Evolutionary conservation across 2,329 filamentous ascomycete species (phyloP), one percentile per base, ranked within the genome.

Genomic region (Cladosporium sp.): DNA sequence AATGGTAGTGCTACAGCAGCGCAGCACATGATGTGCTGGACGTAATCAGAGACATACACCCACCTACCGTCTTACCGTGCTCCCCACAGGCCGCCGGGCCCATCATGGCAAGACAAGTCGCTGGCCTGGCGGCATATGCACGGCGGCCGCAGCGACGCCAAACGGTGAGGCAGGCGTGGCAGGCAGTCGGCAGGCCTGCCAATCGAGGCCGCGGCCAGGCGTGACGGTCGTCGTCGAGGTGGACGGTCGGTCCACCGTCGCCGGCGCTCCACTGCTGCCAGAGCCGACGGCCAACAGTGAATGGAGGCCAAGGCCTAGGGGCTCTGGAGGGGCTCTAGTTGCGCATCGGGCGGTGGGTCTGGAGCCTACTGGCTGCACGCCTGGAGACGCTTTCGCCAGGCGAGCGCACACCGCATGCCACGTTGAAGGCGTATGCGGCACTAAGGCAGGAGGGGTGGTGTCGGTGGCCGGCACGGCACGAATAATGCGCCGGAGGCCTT

Each of bases 321-420:
- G 22, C 22, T 28, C 22, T 28, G 22, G 6, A 14, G 35, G 16
- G 35, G 35, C 16, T 35, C 35, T 38, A 50, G 40, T 43, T 50
- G 38, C 46, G 51, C 55, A 55, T 57, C 56, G 56, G 45, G 32
- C 35, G 19, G 35, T 56, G 58, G 43, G 53, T 56, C 33, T 46
- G 32, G n/a, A 49, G 57, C 59, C 59, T 59, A 59, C 56, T 61
- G 58, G 57, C 55, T 56, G 48, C 52, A 43, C 49, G 35, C 41
- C 32, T 55, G 55, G 50, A 48, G 43, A 48, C 54, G 46, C 43
- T 38, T 48, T 43, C 22, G 54, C 55, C 50, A 58, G 58, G 59
- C 58, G 55, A 53, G 53, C 58, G 57, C 51, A 56, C 58, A 63
- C 56, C 58, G 56, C 52, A 53, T 65, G 63, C 62, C 63, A 65